Evolutionary conservation across 106 monocot species (phyloP).

Genomic region (Platanthera guangdongensis): DNA sequence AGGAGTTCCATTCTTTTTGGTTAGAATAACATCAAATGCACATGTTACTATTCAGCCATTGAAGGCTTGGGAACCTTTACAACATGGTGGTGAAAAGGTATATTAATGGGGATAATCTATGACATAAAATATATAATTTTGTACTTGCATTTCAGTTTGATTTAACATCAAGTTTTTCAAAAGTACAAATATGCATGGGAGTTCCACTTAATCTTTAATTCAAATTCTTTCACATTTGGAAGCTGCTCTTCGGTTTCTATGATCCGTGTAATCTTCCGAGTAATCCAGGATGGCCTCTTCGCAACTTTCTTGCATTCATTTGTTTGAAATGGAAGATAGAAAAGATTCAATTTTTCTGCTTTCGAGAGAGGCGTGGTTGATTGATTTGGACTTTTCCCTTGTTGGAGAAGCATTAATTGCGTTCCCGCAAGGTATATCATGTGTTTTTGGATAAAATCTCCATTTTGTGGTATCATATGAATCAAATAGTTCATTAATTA

Average conservation of each 20-base stretch:
- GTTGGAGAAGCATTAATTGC: constrained; percentile 73
- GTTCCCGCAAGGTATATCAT: constrained; percentile 44
- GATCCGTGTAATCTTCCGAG: constrained; percentile 66
- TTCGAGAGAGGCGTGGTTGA: constrained; percentile 77
- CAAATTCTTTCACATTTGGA: constrained; percentile 14
- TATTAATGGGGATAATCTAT: background rate
- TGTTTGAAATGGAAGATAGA: constrained; percentile 68
- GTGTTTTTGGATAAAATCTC: constrained; percentile 8
- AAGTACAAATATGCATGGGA: background rate
- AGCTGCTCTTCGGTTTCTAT: constrained; percentile 94
- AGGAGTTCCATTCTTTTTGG: constrained; percentile 82
- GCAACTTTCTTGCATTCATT: constrained; percentile 81
- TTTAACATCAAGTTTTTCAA: background rate
- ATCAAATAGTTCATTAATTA: background rate
- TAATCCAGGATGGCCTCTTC: constrained; percentile 93
- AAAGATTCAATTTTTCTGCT: constrained; percentile 76
- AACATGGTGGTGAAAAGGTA: constrained; percentile 62
- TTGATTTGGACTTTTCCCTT: constrained; percentile 68
- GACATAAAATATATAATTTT: background rate
- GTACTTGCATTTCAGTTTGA: background rate
- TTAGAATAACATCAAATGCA: constrained; percentile 55
- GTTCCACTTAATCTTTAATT: background rate
- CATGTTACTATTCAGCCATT: constrained; percentile 51
- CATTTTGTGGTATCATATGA: constrained; percentile 5
- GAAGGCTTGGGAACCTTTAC: constrained; percentile 67